Evolutionary conservation across 306 rosid genomes (phyloP), one percentile per base, ranked within the genome.

Genomic region (Casuarina equisetifolia): DNA sequence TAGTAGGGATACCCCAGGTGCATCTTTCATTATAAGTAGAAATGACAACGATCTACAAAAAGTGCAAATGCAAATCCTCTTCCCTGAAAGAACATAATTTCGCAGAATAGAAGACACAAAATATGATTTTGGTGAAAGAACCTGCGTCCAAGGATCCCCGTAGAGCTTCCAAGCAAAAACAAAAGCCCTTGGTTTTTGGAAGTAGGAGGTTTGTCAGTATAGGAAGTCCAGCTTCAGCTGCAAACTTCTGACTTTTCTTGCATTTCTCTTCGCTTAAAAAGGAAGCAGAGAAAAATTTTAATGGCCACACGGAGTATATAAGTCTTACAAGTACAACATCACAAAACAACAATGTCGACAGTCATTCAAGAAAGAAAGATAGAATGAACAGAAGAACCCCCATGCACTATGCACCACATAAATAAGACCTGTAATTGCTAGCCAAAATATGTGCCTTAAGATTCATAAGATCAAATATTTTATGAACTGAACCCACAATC

Each of bases 101-200:
- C 11, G n/a, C 48, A 9, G 7, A 43, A 67, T 42, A 50, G 36
- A 67, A 67, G 71, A 42, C 48, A 64, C 75, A 72, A 25, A 59
- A 39, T 3, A 67, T 45, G 76, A 63, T 46, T 45, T 70, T 10
- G 66, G 66, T 15, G 42, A 58, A 82, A 9, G n/a, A 84, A 96
- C 99, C 98, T 91, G 94, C 97, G 83, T 96, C 93, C 81, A 96
- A 73, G 43, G 98, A 90, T 81, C 70, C 86, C 74, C 89, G 83
- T 15, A 96, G 86, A 78, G 81, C 77, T 87, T 87, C 91, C 86
- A 96, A 80, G 88, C 98, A 91, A 84, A 91, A 90, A 85, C 83
- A 85, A 82, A 96, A 96, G 2, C 99, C 99, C 80, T 81, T 96
- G 19, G 99, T 89, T 85, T 90, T 92, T 2, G 99, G 99, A 73